A percentile compares a stretch with the other conserved stretches of the same genome.
Conservation (phyloP, 169 alveolate species). For the Cryptosporidium meleagridis region DNA sequence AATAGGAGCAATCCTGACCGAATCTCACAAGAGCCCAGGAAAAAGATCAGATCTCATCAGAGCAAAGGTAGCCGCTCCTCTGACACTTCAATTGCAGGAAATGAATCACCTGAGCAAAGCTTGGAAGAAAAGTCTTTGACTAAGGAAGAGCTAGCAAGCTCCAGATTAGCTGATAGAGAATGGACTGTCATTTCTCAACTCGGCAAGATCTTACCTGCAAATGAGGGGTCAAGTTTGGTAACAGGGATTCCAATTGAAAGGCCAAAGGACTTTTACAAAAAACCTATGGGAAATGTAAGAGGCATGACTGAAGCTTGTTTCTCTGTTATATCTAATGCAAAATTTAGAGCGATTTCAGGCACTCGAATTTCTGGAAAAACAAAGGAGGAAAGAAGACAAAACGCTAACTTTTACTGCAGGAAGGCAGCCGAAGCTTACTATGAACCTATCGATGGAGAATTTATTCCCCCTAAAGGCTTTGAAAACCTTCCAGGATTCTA, state of each 20-base stretch:
- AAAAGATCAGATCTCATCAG: background rate
- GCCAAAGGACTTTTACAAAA: constrained; percentile 35
- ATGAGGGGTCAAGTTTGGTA: constrained; percentile 40
- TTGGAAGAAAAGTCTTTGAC: background rate
- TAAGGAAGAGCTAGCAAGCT: background rate
- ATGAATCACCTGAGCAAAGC: background rate
- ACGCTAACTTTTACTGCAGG: constrained; percentile 49
- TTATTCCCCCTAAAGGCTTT: constrained; percentile 24
- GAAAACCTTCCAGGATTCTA: constrained; percentile 46
- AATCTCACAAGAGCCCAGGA: background rate
- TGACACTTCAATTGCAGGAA: background rate
- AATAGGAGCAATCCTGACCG: constrained; percentile 18
- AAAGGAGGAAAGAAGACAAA: constrained; percentile 40
- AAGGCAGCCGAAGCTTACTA: constrained; percentile 56
- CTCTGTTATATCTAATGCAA: constrained; percentile 30
- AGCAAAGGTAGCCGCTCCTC: background rate
- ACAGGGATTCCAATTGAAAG: constrained; percentile 46
- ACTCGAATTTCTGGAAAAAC: constrained; percentile 57
- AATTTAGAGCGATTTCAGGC: constrained; percentile 44
- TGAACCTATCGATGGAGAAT: constrained; percentile 55
- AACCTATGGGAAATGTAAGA: constrained; percentile 30
- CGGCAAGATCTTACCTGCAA: background rate
- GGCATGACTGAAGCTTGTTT: constrained; percentile 54
- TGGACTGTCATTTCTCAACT: constrained; percentile 60
- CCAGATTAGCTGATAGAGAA: constrained; percentile 45